Conservation (phyloP, 139 green algal genomes). For the Closterium sp. region DNA sequence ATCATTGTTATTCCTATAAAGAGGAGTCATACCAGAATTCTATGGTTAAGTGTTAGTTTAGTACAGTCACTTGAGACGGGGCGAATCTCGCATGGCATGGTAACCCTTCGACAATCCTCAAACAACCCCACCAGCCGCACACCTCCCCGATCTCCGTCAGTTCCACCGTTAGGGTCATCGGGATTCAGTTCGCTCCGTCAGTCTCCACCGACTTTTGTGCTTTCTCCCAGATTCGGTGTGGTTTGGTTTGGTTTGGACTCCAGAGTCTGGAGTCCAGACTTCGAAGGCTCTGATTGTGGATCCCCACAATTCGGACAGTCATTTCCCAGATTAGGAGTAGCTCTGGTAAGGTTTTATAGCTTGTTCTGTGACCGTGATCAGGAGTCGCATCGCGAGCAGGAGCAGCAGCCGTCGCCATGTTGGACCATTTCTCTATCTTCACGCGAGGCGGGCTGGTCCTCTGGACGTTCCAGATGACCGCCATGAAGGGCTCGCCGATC, state of each 20-base stretch:
- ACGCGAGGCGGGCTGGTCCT: constrained; percentile 48
- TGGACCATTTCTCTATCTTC: constrained; percentile 53
- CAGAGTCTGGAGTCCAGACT: too few relatives aligned
- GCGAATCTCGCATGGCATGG: too few relatives aligned
- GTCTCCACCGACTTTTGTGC: too few relatives aligned
- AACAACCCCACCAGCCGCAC: not conserved
- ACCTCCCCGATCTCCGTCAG: not conserved
- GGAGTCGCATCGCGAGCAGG: not conserved
- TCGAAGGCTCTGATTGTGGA: too few relatives aligned
- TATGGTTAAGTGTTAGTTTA: too few relatives aligned
- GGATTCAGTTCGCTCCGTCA: too few relatives aligned
- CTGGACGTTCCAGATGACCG: constrained; percentile 51
- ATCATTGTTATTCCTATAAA: too few relatives aligned
- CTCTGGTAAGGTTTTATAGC: not conserved
- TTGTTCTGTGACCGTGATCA: not conserved
- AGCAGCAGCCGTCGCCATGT: constrained; percentile 27
- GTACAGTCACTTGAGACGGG: too few relatives aligned
- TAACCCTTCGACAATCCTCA: not conserved
- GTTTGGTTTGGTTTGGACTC: too few relatives aligned
- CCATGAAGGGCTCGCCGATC: constrained; percentile 72
- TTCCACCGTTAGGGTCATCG: too few relatives aligned
- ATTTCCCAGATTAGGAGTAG: not conserved
- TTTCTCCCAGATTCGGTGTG: too few relatives aligned
- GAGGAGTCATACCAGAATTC: too few relatives aligned
- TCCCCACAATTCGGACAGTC: not conserved